Conservation (phyloP, 2,329 filamentous ascomycete genomes). For the Cadophora sp. region DNA sequence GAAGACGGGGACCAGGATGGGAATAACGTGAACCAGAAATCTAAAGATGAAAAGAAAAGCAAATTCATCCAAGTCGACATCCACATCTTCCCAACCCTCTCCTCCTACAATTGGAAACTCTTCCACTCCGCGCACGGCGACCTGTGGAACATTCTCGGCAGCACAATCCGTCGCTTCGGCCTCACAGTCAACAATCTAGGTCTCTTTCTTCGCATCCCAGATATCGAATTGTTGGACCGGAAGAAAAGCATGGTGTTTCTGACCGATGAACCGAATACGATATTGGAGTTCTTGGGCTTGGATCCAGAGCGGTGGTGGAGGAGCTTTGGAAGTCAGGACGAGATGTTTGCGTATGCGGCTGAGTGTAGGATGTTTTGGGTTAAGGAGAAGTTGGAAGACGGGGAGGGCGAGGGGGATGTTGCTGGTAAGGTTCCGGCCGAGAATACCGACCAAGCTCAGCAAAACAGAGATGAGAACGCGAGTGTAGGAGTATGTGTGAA, state of each 20-base stretch:
- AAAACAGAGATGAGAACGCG: background rate
- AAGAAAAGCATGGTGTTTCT: slow-evolving; percentile 64
- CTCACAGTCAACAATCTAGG: slow-evolving; percentile 69
- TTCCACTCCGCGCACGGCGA: slow-evolving; percentile 80
- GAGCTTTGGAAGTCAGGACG: slow-evolving; percentile 60
- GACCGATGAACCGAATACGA: slow-evolving; percentile 58
- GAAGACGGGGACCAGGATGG: too few species aligned
- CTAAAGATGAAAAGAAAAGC: slow-evolving; percentile 24
- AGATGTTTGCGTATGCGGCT: slow-evolving; percentile 67
- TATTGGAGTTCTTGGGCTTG: slow-evolving; percentile 70
- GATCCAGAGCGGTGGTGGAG: slow-evolving; percentile 55
- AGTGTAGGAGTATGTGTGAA: background rate
- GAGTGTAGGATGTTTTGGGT: slow-evolving; percentile 64
- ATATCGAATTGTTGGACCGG: slow-evolving; percentile 67
- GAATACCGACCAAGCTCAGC: background rate
- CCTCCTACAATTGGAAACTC: slow-evolving; percentile 59
- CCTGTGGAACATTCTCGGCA: slow-evolving; percentile 69
- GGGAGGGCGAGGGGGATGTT: slow-evolving; percentile 25
- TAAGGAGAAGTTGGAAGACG: slow-evolving; percentile 42
- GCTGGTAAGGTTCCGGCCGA: slow-evolving; percentile 27
- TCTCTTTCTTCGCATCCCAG: slow-evolving; percentile 69
- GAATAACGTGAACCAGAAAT: too few species aligned
- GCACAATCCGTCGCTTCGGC: slow-evolving; percentile 67
- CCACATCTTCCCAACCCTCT: slow-evolving; percentile 54
- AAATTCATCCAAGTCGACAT: slow-evolving; percentile 74